Percentiles rank a stretch among this genome's conserved stretches.
phyloP scores from a whole-genome alignment of 192 early-diverging fungal species.

The Backusella tarrabulga region DNA sequence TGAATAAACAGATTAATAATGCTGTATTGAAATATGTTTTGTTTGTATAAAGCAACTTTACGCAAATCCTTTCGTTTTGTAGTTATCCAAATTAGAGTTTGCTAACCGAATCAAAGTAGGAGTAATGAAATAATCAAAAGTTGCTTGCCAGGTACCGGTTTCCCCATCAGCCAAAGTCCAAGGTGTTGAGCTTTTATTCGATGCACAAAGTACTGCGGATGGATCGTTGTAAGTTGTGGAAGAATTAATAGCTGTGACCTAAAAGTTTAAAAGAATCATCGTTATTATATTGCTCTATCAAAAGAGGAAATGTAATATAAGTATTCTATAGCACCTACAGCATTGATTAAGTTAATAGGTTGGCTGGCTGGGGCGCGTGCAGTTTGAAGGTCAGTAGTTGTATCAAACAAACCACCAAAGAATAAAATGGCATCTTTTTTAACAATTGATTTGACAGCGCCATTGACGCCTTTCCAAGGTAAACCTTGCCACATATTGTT shows the following conservation, averaged over 20 bases:
- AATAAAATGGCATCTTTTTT: conserved; percentile 46
- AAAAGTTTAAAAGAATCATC: neutral
- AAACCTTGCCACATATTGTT: conserved; percentile 48
- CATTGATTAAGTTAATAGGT: conserved; percentile 45
- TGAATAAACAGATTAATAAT: neutral
- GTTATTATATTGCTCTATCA: neutral
- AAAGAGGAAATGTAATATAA: neutral
- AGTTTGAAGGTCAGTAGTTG: conserved; percentile 59
- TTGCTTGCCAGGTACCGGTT: conserved; percentile 3
- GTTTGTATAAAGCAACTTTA: neutral
- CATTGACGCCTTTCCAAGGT: conserved; percentile 70
- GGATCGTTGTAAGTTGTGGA: neutral
- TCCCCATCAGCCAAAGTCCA: neutral
- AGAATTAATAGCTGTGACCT: neutral
- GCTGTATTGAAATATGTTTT: neutral
- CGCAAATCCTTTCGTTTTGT: neutral
- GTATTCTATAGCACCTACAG: conserved; percentile 6
- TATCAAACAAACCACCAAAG: conserved; percentile 67
- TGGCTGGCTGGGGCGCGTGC: conserved; percentile 43
- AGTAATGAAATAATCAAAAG: neutral
- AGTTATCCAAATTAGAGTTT: neutral
- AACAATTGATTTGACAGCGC: conserved; percentile 57
- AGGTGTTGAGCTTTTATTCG: neutral
- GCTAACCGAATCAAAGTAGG: conserved; percentile 11
- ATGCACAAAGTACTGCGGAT: neutral